Conservation (phyloP, 2,329 filamentous ascomycete genomes). For the Fusarium falciforme region DNA sequence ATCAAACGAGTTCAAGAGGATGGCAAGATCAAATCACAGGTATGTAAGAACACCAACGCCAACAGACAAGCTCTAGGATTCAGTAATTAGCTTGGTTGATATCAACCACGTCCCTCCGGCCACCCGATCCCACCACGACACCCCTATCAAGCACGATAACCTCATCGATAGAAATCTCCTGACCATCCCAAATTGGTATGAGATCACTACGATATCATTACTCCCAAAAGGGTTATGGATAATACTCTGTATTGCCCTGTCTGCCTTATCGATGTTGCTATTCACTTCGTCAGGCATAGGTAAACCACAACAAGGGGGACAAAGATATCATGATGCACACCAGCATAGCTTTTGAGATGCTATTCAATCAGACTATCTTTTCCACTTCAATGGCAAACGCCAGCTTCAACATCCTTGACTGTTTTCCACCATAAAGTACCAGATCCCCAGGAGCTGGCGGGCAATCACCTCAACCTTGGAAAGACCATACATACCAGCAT, state of each 20-base stretch:
- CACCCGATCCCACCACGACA: background rate
- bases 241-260: background rate
- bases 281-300: background rate
- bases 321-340: background rate
- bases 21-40: background rate
- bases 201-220: too few relatives aligned
- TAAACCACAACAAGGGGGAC: background rate
- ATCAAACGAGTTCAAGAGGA: background rate
- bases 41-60: background rate
- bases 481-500: background rate
- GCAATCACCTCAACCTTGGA: background rate
- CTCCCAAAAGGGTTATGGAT: too few relatives aligned
- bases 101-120: background rate
- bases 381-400: background rate
- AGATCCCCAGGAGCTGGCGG: background rate
- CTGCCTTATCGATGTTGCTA: background rate
- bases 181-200: too few relatives aligned
- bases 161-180: too few relatives aligned
- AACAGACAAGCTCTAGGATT: background rate
- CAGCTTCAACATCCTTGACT: background rate
- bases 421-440: background rate
- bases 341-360: background rate
- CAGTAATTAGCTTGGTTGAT: background rate
- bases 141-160: background rate
- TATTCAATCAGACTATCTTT: background rate